phyloP scores from a whole-genome alignment of 106 monocot genomes.

The Posidonia australis region DNA sequence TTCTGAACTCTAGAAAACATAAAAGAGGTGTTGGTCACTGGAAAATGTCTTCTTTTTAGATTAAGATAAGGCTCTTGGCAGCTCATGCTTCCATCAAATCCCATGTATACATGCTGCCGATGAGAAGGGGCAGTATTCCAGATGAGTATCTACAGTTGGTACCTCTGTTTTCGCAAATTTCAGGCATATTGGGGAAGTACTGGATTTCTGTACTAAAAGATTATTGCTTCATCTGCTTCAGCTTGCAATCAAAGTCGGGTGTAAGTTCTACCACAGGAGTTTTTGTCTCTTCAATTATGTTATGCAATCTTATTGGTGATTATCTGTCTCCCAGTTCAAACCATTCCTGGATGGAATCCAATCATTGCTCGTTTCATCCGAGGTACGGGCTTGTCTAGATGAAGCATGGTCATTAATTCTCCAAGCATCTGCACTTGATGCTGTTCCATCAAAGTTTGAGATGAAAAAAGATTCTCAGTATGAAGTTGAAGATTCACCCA shows the following conservation, averaged over 20 bases:
- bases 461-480: slow-evolving; percentile 8
- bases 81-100: slow-evolving; percentile 96
- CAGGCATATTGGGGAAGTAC: slow-evolving; percentile 58
- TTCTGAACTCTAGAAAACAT: too few species aligned
- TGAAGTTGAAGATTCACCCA: slow-evolving; percentile 16
- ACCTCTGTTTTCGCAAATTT: slow-evolving; percentile 64
- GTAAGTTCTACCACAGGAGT: slow-evolving; percentile 31
- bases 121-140: slow-evolving; percentile 31
- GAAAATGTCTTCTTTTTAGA: slow-evolving; percentile 31
- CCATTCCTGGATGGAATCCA: slow-evolving; percentile 95
- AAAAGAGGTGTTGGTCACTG: background rate
- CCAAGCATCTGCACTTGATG: slow-evolving; percentile 59
- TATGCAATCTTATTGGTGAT: background rate
- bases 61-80: slow-evolving; percentile 75
- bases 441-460: slow-evolving; percentile 45
- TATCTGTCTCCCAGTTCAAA: slow-evolving; percentile 41
- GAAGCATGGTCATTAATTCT: slow-evolving; percentile 69
- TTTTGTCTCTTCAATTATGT: background rate
- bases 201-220: slow-evolving; percentile 80
- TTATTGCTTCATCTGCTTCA: slow-evolving; percentile 57
- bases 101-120: slow-evolving; percentile 53
- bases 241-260: slow-evolving; percentile 39
- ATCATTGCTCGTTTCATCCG: slow-evolving; percentile 64
- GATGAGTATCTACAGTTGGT: slow-evolving; percentile 68
- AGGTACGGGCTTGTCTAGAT: slow-evolving; percentile 58